These are phyloP conservation scores for Aspergillus aculeatinus DNA, from an alignment of 2,329 filamentous ascomycete species.

Conservation along the genomic window DNA sequence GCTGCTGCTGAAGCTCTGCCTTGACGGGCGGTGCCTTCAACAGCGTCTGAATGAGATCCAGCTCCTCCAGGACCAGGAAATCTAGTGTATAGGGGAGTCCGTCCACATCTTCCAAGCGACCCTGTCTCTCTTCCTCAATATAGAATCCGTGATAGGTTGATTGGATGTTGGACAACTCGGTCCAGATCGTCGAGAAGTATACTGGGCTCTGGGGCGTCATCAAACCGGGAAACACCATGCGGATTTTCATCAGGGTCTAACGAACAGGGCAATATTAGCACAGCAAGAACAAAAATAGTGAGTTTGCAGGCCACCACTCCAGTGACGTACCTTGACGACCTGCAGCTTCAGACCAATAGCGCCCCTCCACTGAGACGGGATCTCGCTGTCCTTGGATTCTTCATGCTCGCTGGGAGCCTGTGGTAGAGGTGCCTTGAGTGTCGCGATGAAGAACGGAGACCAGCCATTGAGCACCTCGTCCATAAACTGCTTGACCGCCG, in stretches of 20 bases:
- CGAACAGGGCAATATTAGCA: slow-evolving; percentile 14
- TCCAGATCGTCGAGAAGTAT: slow-evolving; percentile 86
- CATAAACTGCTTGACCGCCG: slow-evolving; percentile 82
- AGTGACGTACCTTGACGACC: slow-evolving; percentile 67
- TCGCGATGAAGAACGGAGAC: slow-evolving; percentile 83
- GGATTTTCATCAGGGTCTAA: slow-evolving; percentile 83
- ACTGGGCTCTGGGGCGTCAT: slow-evolving; percentile 77
- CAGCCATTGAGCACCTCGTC: slow-evolving; percentile 80
- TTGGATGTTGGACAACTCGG: slow-evolving; percentile 75
- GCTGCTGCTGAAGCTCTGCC: slow-evolving; percentile 79
- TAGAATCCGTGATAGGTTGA: slow-evolving; percentile 77
- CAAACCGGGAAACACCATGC: slow-evolving; percentile 76
- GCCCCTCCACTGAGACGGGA: slow-evolving; percentile 72
- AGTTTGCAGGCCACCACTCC: not conserved
- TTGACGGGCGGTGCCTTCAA: slow-evolving; percentile 85
- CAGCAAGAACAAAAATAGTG: not conserved
- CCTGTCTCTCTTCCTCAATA: slow-evolving; percentile 80
- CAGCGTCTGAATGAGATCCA: slow-evolving; percentile 92
- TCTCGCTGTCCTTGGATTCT: slow-evolving; percentile 54
- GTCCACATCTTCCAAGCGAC: slow-evolving; percentile 84
- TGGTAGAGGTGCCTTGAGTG: slow-evolving; percentile 73
- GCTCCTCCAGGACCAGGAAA: slow-evolving; percentile 86
- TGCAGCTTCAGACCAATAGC: slow-evolving; percentile 86
- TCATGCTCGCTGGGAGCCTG: slow-evolving; percentile 57
- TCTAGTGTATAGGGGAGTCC: slow-evolving; percentile 92